Evolutionary conservation across 2,329 filamentous ascomycete genomes (phyloP), one percentile per base, ranked within the genome.

Genomic region (Thelonectria discophora): DNA sequence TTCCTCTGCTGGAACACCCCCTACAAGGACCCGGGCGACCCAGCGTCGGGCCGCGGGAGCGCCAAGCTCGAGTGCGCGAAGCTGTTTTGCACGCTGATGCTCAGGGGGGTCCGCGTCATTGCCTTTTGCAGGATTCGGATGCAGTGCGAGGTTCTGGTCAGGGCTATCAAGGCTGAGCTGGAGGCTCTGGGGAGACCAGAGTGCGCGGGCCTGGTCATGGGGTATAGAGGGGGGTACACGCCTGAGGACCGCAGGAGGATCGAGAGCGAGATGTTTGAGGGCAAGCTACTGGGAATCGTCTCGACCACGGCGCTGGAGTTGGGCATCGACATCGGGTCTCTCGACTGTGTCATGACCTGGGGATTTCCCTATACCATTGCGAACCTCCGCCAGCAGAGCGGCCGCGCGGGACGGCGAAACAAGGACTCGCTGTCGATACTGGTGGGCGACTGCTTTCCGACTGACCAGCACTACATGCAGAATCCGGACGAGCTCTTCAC

Each of bases 1-100:
- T 98, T 98, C 60, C 74, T 99, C 7, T 98, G 94, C 76, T 99
- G 95, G 95, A 98, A 99, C 70, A 97, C 94, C 0, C 95, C 95
- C 0, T 97, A 88, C 76, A 96, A 93, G 74, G 94, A 97, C 68
- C 93, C 94, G 0, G 86, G 84, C 1, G 94, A 98, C 76, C 91
- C 93, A 9, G 88, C 90, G 0, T 97, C 92, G 69, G 94, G 95
- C 1, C 87, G 95, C 60, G 92, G 92, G 13, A 92, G 92, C 74
- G 89, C 90, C 3, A 88, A 96, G 74, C 85, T 87, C 5, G 94
- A 99, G 77, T 91, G 92, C n/a, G 93, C 95, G 1, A 88, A 91
- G 45, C 79, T 99, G 0, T 97, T 99, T 72, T 97, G 93, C 70
- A 91, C 97, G 72, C 82, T 99, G 2, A 89, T 99, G 17, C 78